A percentile compares a stretch with the other conserved stretches of the same genome.
Evolutionary conservation across 768 basidiomycete species (phyloP).

Genomic region (Auricularia cornea): DNA sequence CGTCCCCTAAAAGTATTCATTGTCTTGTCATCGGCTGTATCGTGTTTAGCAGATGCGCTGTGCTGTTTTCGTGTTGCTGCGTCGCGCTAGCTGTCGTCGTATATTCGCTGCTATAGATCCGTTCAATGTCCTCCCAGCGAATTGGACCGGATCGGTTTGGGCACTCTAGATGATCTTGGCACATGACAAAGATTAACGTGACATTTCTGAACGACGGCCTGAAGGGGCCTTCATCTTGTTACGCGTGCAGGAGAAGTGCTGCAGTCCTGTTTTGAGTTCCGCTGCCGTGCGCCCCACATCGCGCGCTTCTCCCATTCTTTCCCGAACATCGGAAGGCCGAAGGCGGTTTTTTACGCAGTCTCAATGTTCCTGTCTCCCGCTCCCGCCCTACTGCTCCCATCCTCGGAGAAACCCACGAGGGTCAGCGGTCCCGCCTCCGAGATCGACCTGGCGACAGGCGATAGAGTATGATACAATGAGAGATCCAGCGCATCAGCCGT

Average conservation of each 20-base stretch:
- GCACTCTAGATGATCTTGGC: no score
- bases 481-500: no score
- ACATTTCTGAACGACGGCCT: no score
- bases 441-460: background rate
- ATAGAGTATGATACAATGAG: background rate
- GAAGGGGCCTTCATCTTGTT: no score
- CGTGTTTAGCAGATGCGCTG: background rate
- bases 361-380: background rate
- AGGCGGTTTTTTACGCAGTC: background rate
- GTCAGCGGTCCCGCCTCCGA: background rate
- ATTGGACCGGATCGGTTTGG: no score
- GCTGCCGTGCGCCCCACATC: no score
- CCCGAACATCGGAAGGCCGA: background rate
- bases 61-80: background rate
- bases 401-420: background rate
- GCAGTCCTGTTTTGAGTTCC: no score
- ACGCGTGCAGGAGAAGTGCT: no score
- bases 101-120: background rate
- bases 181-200: no score
- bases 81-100: background rate
- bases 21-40: background rate
- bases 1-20: background rate
- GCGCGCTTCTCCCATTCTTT: no score
- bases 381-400: background rate
- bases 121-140: background rate